A percentile compares a stretch with the other conserved stretches of the same genome.
phyloP scores from a whole-genome alignment of 768 basidiomycete species.

The Boletus rubescentipes region DNA sequence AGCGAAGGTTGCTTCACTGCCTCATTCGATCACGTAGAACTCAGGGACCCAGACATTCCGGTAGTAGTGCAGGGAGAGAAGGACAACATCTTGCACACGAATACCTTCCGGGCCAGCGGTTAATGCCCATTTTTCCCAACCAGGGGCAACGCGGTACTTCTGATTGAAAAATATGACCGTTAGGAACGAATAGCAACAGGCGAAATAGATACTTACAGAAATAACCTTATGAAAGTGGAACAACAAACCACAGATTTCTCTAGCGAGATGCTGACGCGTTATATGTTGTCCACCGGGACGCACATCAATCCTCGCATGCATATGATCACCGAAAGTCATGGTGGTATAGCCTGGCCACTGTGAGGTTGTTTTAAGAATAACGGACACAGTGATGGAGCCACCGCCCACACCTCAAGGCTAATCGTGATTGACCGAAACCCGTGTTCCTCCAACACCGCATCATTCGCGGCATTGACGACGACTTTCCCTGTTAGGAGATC shows the following conservation, averaged over 20 bases:
- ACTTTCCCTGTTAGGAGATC: constrained; percentile 13
- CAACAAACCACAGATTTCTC: constrained; percentile 16
- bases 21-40: constrained; percentile 27
- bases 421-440: constrained; percentile 24
- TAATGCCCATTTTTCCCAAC: constrained; percentile 22
- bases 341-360: constrained; percentile 27
- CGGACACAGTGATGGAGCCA: not conserved
- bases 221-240: constrained; percentile 1
- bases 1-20: not conserved
- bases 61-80: constrained; percentile 29
- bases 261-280: constrained; percentile 22
- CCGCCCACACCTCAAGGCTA: constrained; percentile 17
- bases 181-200: not conserved
- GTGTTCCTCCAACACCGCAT: constrained; percentile 13
- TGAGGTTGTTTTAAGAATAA: not conserved
- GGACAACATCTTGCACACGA: constrained; percentile 13
- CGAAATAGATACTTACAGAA: constrained; percentile 6
- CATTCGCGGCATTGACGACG: constrained; percentile 18
- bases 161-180: not conserved
- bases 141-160: constrained; percentile 11
- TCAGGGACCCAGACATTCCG: constrained; percentile 30
- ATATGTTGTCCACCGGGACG: constrained; percentile 3
- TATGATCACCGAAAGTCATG: not conserved
- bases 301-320: constrained; percentile 16
- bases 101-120: constrained; percentile 15